These are phyloP conservation scores for Verticillium alfalfae DNA, from an alignment of 2,329 filamentous ascomycete species.

Conservation along the genomic window DNA sequence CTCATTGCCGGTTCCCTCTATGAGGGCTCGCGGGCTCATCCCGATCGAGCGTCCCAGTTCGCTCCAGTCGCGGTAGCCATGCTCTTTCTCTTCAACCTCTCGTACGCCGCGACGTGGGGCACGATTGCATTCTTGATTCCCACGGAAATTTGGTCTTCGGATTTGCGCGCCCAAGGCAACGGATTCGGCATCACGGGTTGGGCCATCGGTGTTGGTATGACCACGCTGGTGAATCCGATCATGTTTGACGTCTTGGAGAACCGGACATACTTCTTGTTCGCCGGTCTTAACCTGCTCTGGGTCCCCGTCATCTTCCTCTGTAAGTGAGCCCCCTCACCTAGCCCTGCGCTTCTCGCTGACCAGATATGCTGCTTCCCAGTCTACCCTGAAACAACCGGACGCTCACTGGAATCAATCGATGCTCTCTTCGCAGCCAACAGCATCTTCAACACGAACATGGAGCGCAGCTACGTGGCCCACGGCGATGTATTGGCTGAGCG, in stretches of 20 bases:
- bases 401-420: conserved; percentile 46
- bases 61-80: conserved; percentile 40
- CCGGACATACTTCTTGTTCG: conserved; percentile 46
- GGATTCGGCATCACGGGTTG: conserved; percentile 54
- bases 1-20: conserved; percentile 35
- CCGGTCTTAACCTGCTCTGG: conserved; percentile 43
- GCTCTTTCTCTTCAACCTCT: conserved; percentile 44
- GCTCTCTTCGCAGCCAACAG: conserved; percentile 40
- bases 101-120: conserved; percentile 45
- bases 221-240: conserved; percentile 44
- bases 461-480: conserved; percentile 27
- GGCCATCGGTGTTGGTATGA: conserved; percentile 52
- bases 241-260: conserved; percentile 42
- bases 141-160: conserved; percentile 52
- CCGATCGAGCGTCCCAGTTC: conserved; percentile 26
- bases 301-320: conserved; percentile 43
- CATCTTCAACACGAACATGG: conserved; percentile 39
- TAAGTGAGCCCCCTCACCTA: conserved; percentile 9
- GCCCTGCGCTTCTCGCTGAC: neutral
- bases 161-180: conserved; percentile 53
- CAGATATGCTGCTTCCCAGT: conserved; percentile 13
- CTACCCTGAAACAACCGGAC: conserved; percentile 34
- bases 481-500: conserved; percentile 18
- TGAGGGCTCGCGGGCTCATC: conserved; percentile 28
- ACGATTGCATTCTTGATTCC: conserved; percentile 43